phyloP scores from a whole-genome alignment of 1,284 basidiomycete genomes.

The Pulveroboletus sp. region DNA sequence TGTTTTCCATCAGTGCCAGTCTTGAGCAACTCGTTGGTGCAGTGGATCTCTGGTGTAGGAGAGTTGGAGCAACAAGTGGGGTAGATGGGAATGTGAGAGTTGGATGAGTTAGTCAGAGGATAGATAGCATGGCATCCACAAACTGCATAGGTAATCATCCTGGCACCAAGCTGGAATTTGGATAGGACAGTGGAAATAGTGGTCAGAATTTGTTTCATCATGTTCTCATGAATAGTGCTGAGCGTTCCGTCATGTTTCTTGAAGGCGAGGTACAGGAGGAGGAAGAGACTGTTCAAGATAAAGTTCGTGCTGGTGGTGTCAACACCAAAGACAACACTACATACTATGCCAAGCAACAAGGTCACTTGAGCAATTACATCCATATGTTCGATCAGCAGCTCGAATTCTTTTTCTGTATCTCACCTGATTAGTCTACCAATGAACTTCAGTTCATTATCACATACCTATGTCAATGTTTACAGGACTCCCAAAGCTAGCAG shows the following conservation, averaged over 20 bases:
- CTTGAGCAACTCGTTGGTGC: neutral
- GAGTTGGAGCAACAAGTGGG: no score
- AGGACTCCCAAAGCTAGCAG: no score
- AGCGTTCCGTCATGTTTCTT: no score
- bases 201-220: neutral
- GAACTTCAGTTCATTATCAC: no score
- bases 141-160: neutral
- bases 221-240: neutral
- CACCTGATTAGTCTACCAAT: neutral
- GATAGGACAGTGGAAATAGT: neutral
- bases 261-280: no score
- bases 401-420: neutral
- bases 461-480: no score
- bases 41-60: neutral
- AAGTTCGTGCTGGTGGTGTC: neutral
- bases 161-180: neutral
- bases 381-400: neutral
- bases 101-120: neutral
- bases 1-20: no score
- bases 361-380: no score
- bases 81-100: neutral
- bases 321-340: neutral
- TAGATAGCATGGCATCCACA: neutral
- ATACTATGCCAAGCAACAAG: neutral
- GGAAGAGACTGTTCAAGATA: no score